Evolutionary conservation across 129 eudicot genomes (phyloP).

Genomic region (Flaveria sonorensis): DNA sequence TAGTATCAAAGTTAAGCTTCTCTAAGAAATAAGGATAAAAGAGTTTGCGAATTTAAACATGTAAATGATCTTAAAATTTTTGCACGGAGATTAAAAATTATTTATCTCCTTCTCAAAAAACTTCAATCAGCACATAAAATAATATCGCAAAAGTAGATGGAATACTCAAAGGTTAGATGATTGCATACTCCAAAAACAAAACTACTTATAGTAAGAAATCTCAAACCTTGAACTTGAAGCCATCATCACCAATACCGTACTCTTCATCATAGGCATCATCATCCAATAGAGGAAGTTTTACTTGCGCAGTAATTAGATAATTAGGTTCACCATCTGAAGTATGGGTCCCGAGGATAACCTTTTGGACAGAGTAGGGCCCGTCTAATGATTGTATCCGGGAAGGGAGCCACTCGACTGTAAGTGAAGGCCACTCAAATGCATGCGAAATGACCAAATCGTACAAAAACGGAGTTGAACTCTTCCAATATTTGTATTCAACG

Average conservation of each 20-base stretch:
- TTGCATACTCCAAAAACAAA: constrained; percentile 5
- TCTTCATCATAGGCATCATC: constrained; percentile 85
- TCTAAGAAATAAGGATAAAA: background rate
- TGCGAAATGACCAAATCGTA: constrained; percentile 73
- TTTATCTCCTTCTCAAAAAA: constrained; percentile 15
- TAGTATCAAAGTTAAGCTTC: background rate
- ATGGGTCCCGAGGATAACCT: background rate
- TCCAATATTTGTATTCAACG: constrained; percentile 89
- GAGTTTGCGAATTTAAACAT: background rate
- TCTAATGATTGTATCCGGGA: too few species aligned
- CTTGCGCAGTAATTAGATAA: constrained; percentile 81
- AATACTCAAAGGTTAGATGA: background rate
- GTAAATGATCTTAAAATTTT: background rate
- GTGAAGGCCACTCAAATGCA: constrained; percentile 87
- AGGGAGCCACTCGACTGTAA: constrained; percentile 93
- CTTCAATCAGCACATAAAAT: background rate
- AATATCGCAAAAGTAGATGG: background rate
- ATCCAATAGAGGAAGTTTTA: constrained; percentile 68
- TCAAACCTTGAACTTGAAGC: constrained; percentile 67
- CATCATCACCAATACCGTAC: constrained; percentile 65
- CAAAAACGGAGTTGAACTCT: constrained; percentile 67
- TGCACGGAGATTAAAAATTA: background rate
- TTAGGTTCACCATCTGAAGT: constrained; percentile 44
- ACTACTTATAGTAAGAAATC: constrained; percentile 12
- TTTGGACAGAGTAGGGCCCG: constrained; percentile 83